These are phyloP conservation scores for Trypanosoma boissoni DNA, from an alignment of 208 protist genomes.

Conservation along the genomic window DNA sequence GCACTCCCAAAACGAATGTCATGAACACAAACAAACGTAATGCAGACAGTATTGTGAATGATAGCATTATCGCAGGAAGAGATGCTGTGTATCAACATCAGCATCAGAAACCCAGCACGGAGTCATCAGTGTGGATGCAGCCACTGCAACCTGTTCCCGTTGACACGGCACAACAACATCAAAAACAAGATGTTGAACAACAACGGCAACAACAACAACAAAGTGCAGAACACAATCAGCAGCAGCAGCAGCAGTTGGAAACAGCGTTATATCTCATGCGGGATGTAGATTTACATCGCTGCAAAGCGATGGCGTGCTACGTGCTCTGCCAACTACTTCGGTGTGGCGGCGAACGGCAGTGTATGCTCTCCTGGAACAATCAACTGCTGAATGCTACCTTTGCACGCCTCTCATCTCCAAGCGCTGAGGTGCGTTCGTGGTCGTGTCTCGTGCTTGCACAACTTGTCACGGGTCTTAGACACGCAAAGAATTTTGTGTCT, in stretches of 20 bases:
- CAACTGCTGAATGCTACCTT: constrained; percentile 76
- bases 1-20: background rate
- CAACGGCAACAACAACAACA: too few species aligned
- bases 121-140: too few species aligned
- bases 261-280: constrained; percentile 74
- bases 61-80: too few species aligned
- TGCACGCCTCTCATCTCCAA: constrained; percentile 48
- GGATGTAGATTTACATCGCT: constrained; percentile 62
- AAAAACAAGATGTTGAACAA: too few species aligned
- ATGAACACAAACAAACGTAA: background rate
- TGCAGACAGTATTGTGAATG: background rate
- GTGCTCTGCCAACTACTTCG: constrained; percentile 86
- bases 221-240: too few species aligned
- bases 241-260: too few species aligned
- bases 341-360: constrained; percentile 55
- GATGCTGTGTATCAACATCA: too few species aligned
- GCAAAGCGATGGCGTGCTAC: constrained; percentile 92
- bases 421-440: constrained; percentile 82
- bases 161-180: too few species aligned
- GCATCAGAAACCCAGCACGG: too few species aligned
- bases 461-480: constrained; percentile 62
- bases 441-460: constrained; percentile 73
- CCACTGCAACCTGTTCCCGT: background rate
- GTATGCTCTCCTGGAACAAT: constrained; percentile 79
- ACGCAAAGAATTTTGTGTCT: constrained; percentile 77